A percentile compares a stretch with the other conserved stretches of the same genome.
phyloP scores from a whole-genome alignment of 768 basidiomycete species.

The Dictyophora rubrovolvata region DNA sequence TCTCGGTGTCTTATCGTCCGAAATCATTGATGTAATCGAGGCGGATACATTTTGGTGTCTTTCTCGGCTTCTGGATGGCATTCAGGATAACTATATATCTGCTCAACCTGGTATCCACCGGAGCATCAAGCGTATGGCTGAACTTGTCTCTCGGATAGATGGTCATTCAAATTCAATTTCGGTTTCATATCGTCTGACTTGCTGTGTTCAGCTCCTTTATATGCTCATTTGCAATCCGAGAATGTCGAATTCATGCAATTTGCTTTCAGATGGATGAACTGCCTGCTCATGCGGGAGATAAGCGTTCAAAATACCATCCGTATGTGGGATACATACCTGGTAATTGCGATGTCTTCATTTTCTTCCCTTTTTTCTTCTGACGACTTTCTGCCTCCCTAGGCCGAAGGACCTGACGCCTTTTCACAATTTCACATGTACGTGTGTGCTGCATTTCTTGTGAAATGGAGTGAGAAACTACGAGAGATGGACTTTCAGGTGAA shows the following conservation, averaged over 20 bases:
- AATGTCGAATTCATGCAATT: slow-evolving; percentile 99
- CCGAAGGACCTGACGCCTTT: slow-evolving; percentile 95
- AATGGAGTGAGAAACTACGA: slow-evolving; percentile 87
- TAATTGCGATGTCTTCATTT: slow-evolving; percentile 29
- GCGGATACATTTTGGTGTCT: slow-evolving; percentile 99
- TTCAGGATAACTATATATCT: slow-evolving; percentile 96
- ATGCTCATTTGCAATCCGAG: slow-evolving; percentile 75
- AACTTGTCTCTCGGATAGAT: slow-evolving; percentile 85
- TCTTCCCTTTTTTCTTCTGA: not conserved
- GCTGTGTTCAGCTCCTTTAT: slow-evolving; percentile 57
- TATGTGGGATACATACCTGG: slow-evolving; percentile 99
- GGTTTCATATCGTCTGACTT: not conserved
- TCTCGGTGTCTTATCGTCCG: slow-evolving; percentile 57
- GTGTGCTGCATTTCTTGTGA: slow-evolving; percentile 92
- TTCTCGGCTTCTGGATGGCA: slow-evolving; percentile 88
- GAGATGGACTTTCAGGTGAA: slow-evolving; percentile 97
- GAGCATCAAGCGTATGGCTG: slow-evolving; percentile 88
- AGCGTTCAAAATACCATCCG: slow-evolving; percentile 93
- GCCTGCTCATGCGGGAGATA: slow-evolving; percentile 94
- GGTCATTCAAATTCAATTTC: slow-evolving; percentile 31
- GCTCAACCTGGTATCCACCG: slow-evolving; percentile 95
- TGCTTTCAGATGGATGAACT: slow-evolving; percentile 99
- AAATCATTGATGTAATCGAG: slow-evolving; percentile 76
- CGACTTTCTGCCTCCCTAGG: slow-evolving; percentile 42
- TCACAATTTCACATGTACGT: slow-evolving; percentile 99